phyloP scores from a whole-genome alignment of 768 basidiomycete genomes.

The Tylopilus sp. region DNA sequence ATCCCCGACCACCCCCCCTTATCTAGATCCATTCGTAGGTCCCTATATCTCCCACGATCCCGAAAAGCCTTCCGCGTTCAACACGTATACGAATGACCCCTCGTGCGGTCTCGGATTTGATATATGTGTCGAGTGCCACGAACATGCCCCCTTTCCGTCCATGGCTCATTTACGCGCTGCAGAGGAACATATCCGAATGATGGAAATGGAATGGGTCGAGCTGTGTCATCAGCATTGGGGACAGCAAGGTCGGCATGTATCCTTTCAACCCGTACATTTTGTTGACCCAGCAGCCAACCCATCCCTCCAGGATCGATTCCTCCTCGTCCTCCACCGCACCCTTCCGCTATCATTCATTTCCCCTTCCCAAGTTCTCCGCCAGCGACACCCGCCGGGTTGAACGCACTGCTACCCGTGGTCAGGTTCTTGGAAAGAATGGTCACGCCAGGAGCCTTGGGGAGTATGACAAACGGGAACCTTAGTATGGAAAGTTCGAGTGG shows the following conservation, averaged over 20 bases:
- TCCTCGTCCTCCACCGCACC: conserved; percentile 66
- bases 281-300: background rate
- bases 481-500: background rate
- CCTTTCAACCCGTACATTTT: background rate
- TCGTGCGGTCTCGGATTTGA: conserved; percentile 65
- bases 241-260: conserved; percentile 11
- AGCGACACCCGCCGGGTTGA: conserved; percentile 50
- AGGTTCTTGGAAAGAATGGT: conserved; percentile 67
- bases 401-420: conserved; percentile 58
- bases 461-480: conserved; percentile 7
- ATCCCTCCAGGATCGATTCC: conserved; percentile 32
- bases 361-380: conserved; percentile 71
- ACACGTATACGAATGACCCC: conserved; percentile 40
- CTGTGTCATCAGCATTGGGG: conserved; percentile 28
- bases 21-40: conserved; percentile 17
- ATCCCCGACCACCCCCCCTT: conserved; percentile 5
- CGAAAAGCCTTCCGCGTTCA: conserved; percentile 33
- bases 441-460: conserved; percentile 37
- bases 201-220: conserved; percentile 68
- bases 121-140: conserved; percentile 87
- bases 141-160: conserved; percentile 73
- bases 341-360: conserved; percentile 67
- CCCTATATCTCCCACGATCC: conserved; percentile 8
- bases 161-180: conserved; percentile 62
- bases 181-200: conserved; percentile 65